A percentile compares a stretch with the other conserved stretches of the same genome.
Conservation (phyloP, 331 rosid genomes). For the Rosa hybrid region DNA sequence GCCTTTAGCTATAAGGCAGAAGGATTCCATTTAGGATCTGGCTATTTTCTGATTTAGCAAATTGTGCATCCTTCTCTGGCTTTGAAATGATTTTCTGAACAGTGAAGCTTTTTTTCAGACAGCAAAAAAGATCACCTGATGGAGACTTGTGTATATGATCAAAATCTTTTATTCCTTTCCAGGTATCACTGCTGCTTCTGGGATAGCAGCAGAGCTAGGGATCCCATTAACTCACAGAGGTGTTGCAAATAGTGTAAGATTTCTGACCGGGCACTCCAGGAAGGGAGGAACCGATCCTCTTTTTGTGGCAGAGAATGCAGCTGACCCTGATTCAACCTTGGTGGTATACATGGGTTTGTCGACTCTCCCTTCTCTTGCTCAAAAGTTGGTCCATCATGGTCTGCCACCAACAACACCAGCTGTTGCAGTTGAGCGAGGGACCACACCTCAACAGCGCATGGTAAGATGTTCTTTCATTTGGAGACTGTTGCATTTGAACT, state of each 20-base stretch:
- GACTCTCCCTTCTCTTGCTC: slow-evolving; percentile 88
- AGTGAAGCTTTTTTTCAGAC: no score
- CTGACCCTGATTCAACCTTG: slow-evolving; percentile 85
- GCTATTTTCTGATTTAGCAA: background rate
- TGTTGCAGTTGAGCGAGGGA: slow-evolving; percentile 94
- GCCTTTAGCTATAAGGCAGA: no score
- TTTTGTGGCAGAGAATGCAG: slow-evolving; percentile 89
- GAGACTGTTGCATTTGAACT: background rate
- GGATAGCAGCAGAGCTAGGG: slow-evolving; percentile 90
- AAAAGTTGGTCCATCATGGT: slow-evolving; percentile 77
- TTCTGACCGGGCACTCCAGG: slow-evolving; percentile 93
- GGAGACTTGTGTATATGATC: background rate
- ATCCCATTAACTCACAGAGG: slow-evolving; percentile 94
- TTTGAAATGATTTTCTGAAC: no score
- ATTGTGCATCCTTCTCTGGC: background rate
- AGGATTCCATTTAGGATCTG: background rate
- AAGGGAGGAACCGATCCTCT: slow-evolving; percentile 94
- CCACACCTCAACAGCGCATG: slow-evolving; percentile 80
- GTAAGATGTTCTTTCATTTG: slow-evolving; percentile 39
- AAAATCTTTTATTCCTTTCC: slow-evolving; percentile 24
- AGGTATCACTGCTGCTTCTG: slow-evolving; percentile 99
- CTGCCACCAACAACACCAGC: slow-evolving; percentile 81
- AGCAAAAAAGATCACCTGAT: background rate
- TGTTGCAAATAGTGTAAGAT: slow-evolving; percentile 77
- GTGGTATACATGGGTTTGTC: slow-evolving; percentile 97